Conservation (phyloP, 75 land plant genomes). For the Cupressus sempervirens region DNA sequence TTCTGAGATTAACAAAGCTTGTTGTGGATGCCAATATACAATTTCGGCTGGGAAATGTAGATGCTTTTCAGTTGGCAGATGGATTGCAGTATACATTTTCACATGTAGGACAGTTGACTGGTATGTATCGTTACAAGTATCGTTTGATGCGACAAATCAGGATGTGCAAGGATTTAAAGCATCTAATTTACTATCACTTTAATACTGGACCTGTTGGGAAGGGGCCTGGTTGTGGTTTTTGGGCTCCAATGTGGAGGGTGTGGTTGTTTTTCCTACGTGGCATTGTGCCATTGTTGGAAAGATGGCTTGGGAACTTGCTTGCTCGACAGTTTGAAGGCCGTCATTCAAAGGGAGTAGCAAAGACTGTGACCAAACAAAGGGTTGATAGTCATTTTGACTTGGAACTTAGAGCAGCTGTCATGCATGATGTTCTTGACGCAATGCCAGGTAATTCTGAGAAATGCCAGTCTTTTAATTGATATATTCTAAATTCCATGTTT, state of each 20-base stretch:
- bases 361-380: conserved; percentile 98
- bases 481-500: not conserved
- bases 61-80: conserved; percentile 99
- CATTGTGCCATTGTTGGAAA: conserved; percentile 90
- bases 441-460: conserved; percentile 71
- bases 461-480: not conserved
- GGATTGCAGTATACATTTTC: conserved; percentile 96
- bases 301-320: conserved; percentile 97
- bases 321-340: conserved; percentile 99
- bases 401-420: conserved; percentile 99
- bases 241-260: conserved; percentile 99
- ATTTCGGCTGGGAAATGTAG: conserved; percentile 96
- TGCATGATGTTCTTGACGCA: conserved; percentile 99
- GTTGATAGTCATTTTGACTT: conserved; percentile 99
- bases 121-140: conserved; percentile 99
- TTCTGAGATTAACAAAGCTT: conserved; percentile 90
- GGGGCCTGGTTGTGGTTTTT: conserved; percentile 99
- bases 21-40: conserved; percentile 99
- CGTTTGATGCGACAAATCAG: conserved; percentile 96
- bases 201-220: conserved; percentile 99
- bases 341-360: conserved; percentile 97
- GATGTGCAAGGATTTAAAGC: conserved; percentile 99
- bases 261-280: conserved; percentile 99
- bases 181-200: conserved; percentile 92
- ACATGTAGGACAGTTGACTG: conserved; percentile 98